These are phyloP conservation scores for Mortierella sp. DNA, from an alignment of 371 early-diverging fungal genomes.

Conservation along the genomic window DNA sequence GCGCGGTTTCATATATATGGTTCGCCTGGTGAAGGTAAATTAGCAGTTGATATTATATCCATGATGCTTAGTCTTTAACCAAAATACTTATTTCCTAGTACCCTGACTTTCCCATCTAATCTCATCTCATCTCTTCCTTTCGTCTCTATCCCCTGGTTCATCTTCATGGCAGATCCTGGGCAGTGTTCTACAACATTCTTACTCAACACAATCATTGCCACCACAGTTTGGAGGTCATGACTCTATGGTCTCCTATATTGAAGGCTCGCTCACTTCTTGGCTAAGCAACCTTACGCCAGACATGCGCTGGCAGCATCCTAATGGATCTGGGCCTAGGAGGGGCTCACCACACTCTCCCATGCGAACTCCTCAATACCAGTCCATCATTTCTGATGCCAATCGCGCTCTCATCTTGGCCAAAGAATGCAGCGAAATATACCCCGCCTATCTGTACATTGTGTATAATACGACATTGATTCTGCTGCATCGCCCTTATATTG, in stretches of 20 bases:
- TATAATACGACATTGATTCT: conserved; percentile 85
- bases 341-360: conserved; percentile 32
- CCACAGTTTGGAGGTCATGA: conserved; percentile 57
- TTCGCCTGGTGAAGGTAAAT: conserved; percentile 52
- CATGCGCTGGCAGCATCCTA: conserved; percentile 51
- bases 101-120: background rate
- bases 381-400: conserved; percentile 3
- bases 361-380: conserved; percentile 20
- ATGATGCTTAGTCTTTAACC: too few species aligned
- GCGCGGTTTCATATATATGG: conserved; percentile 50
- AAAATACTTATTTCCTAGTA: background rate
- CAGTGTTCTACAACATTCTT: conserved; percentile 52
- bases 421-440: conserved; percentile 38
- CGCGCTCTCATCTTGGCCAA: conserved; percentile 25
- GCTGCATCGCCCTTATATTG: conserved; percentile 82
- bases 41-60: background rate
- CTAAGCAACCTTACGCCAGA: conserved; percentile 52
- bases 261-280: conserved; percentile 59
- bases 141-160: background rate
- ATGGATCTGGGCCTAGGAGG: conserved; percentile 13
- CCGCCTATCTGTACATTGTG: conserved; percentile 73
- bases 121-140: background rate
- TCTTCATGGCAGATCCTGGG: conserved; percentile 34
- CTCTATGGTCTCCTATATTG: conserved; percentile 56
- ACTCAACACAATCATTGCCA: conserved; percentile 53